Evolutionary conservation across 257 asterid genomes (phyloP).

Genomic region (Buddleja alternifolia): DNA sequence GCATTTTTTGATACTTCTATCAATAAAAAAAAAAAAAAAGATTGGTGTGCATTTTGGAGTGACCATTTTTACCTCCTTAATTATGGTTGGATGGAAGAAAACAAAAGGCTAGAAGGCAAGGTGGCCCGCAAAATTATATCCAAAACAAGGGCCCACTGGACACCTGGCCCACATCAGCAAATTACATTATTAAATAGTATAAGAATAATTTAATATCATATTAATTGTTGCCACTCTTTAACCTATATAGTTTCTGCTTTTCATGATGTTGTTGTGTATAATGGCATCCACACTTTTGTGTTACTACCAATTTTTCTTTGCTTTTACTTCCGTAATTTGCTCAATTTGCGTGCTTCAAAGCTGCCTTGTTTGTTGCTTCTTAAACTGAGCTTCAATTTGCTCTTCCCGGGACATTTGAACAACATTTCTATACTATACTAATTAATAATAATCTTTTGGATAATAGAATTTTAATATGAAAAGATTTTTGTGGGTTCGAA

Average conservation of each 20-base stretch:
- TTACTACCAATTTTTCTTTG: neutral
- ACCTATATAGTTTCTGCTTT: constrained; percentile 26
- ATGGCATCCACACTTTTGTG: constrained; percentile 22
- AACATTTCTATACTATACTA: no score
- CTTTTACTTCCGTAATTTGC: constrained; percentile 45
- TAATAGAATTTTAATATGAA: no score
- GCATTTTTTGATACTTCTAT: no score
- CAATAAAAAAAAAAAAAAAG: no score
- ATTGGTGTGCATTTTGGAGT: no score
- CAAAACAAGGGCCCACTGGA: constrained; percentile 42
- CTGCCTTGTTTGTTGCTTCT: no score
- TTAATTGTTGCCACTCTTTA: constrained; percentile 33
- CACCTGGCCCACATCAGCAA: constrained; percentile 31
- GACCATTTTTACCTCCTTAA: neutral
- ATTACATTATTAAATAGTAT: neutral
- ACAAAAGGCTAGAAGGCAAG: neutral
- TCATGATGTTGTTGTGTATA: constrained; percentile 39
- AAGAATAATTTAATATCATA: no score
- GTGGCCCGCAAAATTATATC: constrained; percentile 41
- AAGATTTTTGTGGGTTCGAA: no score
- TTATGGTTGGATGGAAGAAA: constrained; percentile 24
- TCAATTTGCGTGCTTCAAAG: constrained; percentile 33
- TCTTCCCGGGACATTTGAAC: constrained; percentile 3
- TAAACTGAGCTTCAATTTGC: constrained; percentile 11
- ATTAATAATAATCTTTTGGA: no score